A percentile compares a stretch with the other conserved stretches of the same genome.
Conservation (phyloP, 148 eudicot genomes). For the Fallopia convolvulus region DNA sequence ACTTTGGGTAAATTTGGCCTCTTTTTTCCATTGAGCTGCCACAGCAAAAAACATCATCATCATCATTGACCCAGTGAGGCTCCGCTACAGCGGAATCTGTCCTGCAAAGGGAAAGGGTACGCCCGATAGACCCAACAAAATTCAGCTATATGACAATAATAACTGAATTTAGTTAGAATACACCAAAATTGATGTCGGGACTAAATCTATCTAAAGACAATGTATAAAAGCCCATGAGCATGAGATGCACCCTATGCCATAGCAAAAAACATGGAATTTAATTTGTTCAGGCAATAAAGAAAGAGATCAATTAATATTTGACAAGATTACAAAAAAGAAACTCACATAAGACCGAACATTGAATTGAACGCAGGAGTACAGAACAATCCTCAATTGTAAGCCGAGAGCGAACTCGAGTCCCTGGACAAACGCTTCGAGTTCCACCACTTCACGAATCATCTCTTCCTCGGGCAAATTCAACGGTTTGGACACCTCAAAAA, state of each 20-base stretch:
- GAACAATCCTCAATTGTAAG: slow-evolving; percentile 15
- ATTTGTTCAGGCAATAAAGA: too few relatives aligned
- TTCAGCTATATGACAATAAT: too few relatives aligned
- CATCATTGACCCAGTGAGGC: too few relatives aligned
- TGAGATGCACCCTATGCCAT: too few relatives aligned
- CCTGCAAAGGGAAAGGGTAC: too few relatives aligned
- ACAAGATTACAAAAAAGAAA: background rate
- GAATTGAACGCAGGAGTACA: slow-evolving; percentile 19
- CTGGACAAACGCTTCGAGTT: slow-evolving; percentile 19
- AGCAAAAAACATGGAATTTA: too few relatives aligned
- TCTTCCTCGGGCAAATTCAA: slow-evolving; percentile 9
- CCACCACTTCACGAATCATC: slow-evolving; percentile 14
- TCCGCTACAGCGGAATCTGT: too few relatives aligned
- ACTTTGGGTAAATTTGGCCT: background rate
- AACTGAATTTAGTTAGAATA: too few relatives aligned
- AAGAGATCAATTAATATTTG: background rate
- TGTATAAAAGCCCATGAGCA: too few relatives aligned
- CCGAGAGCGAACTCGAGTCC: slow-evolving; percentile 21
- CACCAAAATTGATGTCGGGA: too few relatives aligned
- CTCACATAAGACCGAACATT: slow-evolving; percentile 23
- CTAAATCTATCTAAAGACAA: too few relatives aligned
- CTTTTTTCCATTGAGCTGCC: background rate
- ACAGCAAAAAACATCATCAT: background rate
- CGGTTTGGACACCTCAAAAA: slow-evolving; percentile 33
- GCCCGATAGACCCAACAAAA: too few relatives aligned